These are phyloP conservation scores for Nasturtium officinale DNA, from an alignment of 345 rosid genomes.

Conservation along the genomic window DNA sequence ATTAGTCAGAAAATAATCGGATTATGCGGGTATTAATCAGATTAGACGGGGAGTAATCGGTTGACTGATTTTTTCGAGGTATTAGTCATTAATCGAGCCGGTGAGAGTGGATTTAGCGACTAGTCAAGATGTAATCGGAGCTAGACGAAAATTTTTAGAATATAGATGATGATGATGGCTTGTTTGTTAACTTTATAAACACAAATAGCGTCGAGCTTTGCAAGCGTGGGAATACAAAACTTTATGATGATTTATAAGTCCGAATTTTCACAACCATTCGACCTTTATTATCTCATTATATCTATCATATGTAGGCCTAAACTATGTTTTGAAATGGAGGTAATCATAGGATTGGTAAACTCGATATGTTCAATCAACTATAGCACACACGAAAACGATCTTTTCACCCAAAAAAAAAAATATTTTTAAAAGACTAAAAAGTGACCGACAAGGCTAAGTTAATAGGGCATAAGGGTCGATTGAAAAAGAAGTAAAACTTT, in stretches of 20 bases:
- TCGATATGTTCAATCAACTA: slow-evolving; percentile 32
- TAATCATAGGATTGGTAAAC: slow-evolving; percentile 28
- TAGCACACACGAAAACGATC: background rate
- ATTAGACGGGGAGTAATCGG: no score
- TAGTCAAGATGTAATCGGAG: no score
- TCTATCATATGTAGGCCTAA: slow-evolving; percentile 17
- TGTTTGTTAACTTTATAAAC: slow-evolving; percentile 22
- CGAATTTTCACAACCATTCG: slow-evolving; percentile 21
- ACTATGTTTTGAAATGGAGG: slow-evolving; percentile 11
- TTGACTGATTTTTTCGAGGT: no score
- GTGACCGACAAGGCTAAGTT: slow-evolving; percentile 42
- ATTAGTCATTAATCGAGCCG: no score
- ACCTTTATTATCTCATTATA: background rate
- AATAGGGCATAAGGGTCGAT: slow-evolving; percentile 36
- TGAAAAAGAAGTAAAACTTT: slow-evolving; percentile 43
- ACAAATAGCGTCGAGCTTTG: slow-evolving; percentile 26
- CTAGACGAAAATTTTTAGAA: no score
- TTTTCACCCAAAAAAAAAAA: background rate
- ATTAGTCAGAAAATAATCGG: no score
- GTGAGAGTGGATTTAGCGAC: no score
- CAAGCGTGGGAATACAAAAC: slow-evolving; percentile 38
- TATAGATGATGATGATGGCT: slow-evolving; percentile 2
- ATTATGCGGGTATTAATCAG: no score
- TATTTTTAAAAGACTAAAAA: slow-evolving; percentile 9
- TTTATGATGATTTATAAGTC: slow-evolving; percentile 22